Percentiles rank a stretch among this genome's conserved stretches.
Conservation (phyloP, 768 basidiomycete species). For the Tulasnella sp. region DNA sequence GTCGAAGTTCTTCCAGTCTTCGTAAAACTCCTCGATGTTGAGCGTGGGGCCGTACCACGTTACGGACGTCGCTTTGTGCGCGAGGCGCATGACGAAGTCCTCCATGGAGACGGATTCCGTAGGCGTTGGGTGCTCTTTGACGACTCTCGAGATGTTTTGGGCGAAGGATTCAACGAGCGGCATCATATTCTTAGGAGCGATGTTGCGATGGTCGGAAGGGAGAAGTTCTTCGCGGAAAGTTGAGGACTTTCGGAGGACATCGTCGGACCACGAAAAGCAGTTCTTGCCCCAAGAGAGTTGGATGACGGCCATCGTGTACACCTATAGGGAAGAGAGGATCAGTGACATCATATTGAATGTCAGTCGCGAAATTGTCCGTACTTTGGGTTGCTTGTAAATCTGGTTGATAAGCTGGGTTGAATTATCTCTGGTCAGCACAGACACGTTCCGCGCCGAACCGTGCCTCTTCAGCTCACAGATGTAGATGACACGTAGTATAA, state of each 20-base stretch:
- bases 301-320: not conserved
- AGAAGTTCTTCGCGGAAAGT: not conserved
- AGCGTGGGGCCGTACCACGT: slow-evolving; percentile 7
- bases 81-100: not conserved
- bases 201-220: not conserved
- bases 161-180: not conserved
- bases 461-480: not conserved
- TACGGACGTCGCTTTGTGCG: slow-evolving; percentile 5
- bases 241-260: not conserved
- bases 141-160: not conserved
- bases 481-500: not conserved
- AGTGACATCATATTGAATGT: not conserved
- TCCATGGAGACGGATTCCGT: not conserved
- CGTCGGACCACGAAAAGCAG: not conserved
- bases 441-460: not conserved
- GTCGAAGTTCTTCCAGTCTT: not conserved
- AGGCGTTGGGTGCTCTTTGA: not conserved
- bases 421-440: not conserved
- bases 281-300: not conserved
- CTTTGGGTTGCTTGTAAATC: slow-evolving; percentile 16
- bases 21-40: not conserved
- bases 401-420: not conserved
- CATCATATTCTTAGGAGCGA: not conserved
- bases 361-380: not conserved
- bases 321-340: not conserved